These are phyloP conservation scores for Trifolium dubium DNA, from an alignment of 306 rosid species.

Conservation along the genomic window DNA sequence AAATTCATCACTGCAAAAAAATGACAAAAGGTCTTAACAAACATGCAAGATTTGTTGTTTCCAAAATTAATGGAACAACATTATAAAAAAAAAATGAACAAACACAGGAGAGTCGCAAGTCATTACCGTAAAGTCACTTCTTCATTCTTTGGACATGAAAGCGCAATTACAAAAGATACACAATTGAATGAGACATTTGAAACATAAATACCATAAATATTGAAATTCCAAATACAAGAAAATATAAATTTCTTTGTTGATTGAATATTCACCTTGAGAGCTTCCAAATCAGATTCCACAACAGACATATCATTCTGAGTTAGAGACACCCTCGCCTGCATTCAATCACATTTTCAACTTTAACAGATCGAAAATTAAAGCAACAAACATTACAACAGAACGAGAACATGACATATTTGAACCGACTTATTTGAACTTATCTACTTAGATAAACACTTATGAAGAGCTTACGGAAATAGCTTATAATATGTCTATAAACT, in stretches of 20 bases:
- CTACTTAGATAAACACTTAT: not conserved
- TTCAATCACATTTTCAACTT: conserved; percentile 18
- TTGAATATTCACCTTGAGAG: conserved; percentile 58
- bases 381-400: not conserved
- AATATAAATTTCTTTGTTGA: not conserved
- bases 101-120: conserved; percentile 10
- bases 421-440: no score
- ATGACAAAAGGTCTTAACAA: conserved; percentile 1
- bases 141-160: conserved; percentile 53
- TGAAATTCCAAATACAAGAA: not conserved
- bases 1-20: conserved; percentile 63
- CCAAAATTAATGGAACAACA: conserved; percentile 21
- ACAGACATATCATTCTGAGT: conserved; percentile 60
- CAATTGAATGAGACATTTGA: not conserved
- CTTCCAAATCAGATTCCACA: conserved; percentile 65
- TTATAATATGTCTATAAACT: not conserved
- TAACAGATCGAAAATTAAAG: conserved; percentile 6
- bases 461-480: not conserved
- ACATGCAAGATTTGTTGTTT: not conserved
- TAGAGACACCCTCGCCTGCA: conserved; percentile 71
- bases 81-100: not conserved
- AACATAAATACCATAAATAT: conserved; percentile 24
- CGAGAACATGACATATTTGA: not conserved
- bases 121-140: conserved; percentile 59
- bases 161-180: conserved; percentile 36